phyloP scores from a whole-genome alignment of 495 filamentous ascomycete genomes.

The Aspergillus sparsus region DNA sequence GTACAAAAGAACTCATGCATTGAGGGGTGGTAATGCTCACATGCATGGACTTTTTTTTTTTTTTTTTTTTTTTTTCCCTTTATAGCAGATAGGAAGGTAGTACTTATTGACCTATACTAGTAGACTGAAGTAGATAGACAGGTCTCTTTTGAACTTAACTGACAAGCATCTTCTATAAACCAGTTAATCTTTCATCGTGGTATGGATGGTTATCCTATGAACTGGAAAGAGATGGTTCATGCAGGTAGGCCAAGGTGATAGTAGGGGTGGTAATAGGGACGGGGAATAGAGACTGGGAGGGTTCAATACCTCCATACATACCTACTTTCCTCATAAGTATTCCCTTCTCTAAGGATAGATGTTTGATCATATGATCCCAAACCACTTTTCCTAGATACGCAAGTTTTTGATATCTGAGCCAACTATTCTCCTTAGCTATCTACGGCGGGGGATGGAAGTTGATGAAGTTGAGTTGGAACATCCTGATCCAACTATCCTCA shows the following conservation, averaged over 20 bases:
- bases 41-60: slow-evolving; percentile 13
- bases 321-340: neutral
- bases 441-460: slow-evolving; percentile 3
- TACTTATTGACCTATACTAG: neutral
- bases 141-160: slow-evolving; percentile 25
- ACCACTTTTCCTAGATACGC: neutral
- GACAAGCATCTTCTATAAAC: slow-evolving; percentile 14
- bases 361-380: neutral
- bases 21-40: slow-evolving; percentile 11
- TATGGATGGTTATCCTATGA: slow-evolving; percentile 3
- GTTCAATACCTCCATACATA: neutral
- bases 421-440: neutral
- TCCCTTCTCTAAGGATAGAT: neutral
- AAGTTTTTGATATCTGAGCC: too few species aligned
- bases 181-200: slow-evolving; percentile 10
- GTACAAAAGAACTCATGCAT: slow-evolving; percentile 2
- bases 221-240: slow-evolving; percentile 19
- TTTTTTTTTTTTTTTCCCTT: neutral
- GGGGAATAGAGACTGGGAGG: slow-evolving; percentile 1
- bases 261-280: neutral
- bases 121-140: slow-evolving; percentile 21
- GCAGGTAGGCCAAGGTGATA: slow-evolving; percentile 9
- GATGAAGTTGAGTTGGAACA: slow-evolving; percentile 1
- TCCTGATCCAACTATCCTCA: neutral
- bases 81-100: neutral